These are phyloP conservation scores for Lichtheimia hyalospora DNA, from an alignment of 371 early-diverging fungal genomes.

Conservation along the genomic window DNA sequence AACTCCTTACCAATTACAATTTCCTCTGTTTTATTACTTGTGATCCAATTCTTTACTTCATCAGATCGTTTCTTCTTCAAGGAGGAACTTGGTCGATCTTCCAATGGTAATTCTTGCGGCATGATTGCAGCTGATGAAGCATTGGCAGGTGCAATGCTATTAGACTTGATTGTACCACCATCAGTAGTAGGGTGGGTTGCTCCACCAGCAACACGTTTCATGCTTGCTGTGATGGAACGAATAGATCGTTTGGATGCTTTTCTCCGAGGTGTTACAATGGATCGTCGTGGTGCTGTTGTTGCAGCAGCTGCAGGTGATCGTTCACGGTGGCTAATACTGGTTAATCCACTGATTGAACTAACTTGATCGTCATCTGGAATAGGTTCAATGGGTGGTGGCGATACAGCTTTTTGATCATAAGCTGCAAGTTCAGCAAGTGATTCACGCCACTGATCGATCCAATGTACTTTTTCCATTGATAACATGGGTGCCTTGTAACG, in stretches of 20 bases:
- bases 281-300: background rate
- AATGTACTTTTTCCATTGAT: slow-evolving; percentile 34
- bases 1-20: background rate
- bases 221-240: slow-evolving; percentile 3
- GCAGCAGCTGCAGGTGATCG: background rate
- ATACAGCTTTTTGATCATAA: slow-evolving; percentile 23
- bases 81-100: slow-evolving; percentile 20
- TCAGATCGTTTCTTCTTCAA: slow-evolving; percentile 41
- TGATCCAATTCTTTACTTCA: slow-evolving; percentile 47
- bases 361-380: slow-evolving; percentile 45
- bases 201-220: slow-evolving; percentile 3
- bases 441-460: slow-evolving; percentile 49
- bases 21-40: slow-evolving; percentile 8
- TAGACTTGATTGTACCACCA: slow-evolving; percentile 13
- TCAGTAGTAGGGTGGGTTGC: background rate
- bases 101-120: slow-evolving; percentile 25
- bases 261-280: slow-evolving; percentile 6
- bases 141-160: slow-evolving; percentile 20
- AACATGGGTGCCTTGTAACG: slow-evolving; percentile 24
- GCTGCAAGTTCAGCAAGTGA: slow-evolving; percentile 45
- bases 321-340: slow-evolving; percentile 40
- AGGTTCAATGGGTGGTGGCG: slow-evolving; percentile 45
- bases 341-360: slow-evolving; percentile 40
- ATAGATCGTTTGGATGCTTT: slow-evolving; percentile 13
- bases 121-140: slow-evolving; percentile 5